A percentile compares a stretch with the other conserved stretches of the same genome.
Evolutionary conservation across 2,329 filamentous ascomycete species (phyloP).

Genomic region (Coniochaeta hoffmannii): DNA sequence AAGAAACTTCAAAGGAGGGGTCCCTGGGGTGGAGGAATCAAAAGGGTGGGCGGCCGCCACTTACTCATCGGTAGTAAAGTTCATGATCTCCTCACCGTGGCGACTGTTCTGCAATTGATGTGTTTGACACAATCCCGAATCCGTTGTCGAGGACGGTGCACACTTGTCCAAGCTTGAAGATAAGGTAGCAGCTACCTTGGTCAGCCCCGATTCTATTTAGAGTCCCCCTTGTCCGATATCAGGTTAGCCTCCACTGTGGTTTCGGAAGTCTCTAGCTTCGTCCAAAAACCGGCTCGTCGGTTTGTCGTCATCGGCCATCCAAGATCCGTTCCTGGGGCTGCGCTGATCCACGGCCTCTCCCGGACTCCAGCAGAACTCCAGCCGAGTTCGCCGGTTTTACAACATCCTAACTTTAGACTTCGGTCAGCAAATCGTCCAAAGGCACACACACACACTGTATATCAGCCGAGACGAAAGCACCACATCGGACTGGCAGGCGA

Average conservation of each 20-base stretch:
- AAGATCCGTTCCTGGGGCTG: background rate
- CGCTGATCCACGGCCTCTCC: background rate
- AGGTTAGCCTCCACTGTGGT: background rate
- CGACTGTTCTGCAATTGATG: background rate
- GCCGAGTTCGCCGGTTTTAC: background rate
- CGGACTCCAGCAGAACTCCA: background rate
- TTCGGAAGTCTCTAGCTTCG: background rate
- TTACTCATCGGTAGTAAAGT: background rate
- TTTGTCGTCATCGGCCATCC: background rate
- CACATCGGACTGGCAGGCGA: conserved; percentile 22
- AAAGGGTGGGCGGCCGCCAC: background rate
- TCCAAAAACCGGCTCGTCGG: background rate
- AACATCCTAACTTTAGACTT: background rate
- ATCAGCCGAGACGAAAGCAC: background rate
- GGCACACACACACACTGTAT: background rate
- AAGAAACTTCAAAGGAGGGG: background rate
- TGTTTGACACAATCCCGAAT: background rate
- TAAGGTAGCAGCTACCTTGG: background rate
- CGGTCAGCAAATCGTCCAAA: background rate
- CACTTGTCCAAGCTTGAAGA: too few relatives aligned
- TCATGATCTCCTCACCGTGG: background rate
- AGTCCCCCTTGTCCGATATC: background rate
- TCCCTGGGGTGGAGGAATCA: background rate
- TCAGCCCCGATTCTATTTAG: background rate
- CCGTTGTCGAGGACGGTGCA: too few relatives aligned